These are phyloP conservation scores for Picochlorum sp. DNA, from an alignment of 139 green algal species.

Conservation along the genomic window DNA sequence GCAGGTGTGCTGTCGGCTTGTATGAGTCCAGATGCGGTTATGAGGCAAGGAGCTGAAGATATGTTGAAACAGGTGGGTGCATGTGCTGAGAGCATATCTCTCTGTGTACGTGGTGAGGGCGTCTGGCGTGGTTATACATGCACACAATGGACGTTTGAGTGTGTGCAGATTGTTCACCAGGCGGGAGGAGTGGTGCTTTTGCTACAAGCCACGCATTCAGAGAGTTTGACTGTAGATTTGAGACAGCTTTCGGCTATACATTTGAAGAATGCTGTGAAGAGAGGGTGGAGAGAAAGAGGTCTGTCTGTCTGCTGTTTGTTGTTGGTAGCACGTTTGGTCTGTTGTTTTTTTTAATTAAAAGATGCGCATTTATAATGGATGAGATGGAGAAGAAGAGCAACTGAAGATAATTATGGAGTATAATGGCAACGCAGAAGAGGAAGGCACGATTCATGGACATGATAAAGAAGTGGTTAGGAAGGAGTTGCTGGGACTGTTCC, in stretches of 20 bases:
- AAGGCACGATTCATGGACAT: slow-evolving; percentile 29
- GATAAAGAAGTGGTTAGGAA: slow-evolving; percentile 68
- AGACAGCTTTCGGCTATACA: slow-evolving; percentile 83
- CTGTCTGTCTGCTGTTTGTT: too few relatives aligned
- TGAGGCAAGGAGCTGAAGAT: slow-evolving; percentile 52
- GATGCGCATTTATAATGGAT: too few relatives aligned
- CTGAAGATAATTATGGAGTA: neutral
- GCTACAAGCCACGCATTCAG: slow-evolving; percentile 67
- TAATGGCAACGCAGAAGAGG: neutral
- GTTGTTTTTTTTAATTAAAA: neutral
- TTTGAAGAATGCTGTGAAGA: slow-evolving; percentile 88
- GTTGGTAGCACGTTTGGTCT: neutral
- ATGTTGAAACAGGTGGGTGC: slow-evolving; percentile 56
- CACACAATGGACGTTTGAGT: neutral
- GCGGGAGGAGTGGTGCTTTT: slow-evolving; percentile 44
- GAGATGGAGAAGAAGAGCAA: neutral
- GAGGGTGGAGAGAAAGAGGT: slow-evolving; percentile 56
- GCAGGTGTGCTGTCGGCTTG: slow-evolving; percentile 44
- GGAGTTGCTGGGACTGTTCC: slow-evolving; percentile 11
- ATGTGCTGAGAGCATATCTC: too few relatives aligned
- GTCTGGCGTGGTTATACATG: neutral
- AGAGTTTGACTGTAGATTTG: slow-evolving; percentile 49
- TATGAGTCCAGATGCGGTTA: slow-evolving; percentile 36
- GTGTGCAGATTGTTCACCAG: neutral
- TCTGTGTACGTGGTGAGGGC: too few relatives aligned